A percentile compares a stretch with the other conserved stretches of the same genome.
Evolutionary conservation across 2,329 filamentous ascomycete species (phyloP).

Genomic region (Metarhizium humberi): DNA sequence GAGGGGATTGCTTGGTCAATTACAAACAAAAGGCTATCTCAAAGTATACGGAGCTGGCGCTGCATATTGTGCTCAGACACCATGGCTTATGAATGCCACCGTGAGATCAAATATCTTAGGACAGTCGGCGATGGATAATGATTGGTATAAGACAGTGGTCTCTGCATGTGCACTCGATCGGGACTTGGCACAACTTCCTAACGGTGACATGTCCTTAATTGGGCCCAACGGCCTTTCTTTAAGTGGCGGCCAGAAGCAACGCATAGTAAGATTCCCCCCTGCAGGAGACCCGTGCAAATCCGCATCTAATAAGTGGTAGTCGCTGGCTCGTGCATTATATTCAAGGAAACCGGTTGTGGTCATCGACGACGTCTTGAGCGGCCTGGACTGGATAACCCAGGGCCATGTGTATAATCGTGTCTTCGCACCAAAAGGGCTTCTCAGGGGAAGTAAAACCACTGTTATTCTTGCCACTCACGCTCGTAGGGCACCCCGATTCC

Average conservation of each 20-base stretch:
- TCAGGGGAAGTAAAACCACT: too few relatives aligned
- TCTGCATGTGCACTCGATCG: conserved; percentile 8
- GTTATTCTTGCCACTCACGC: too few relatives aligned
- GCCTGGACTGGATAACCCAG: not conserved
- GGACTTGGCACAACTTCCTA: conserved; percentile 9
- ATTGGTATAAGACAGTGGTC: conserved; percentile 8
- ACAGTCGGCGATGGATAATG: conserved; percentile 3
- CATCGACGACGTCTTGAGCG: not conserved
- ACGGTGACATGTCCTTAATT: conserved; percentile 4
- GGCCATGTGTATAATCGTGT: too few relatives aligned
- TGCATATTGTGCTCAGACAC: conserved; percentile 11
- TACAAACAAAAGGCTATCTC: conserved; percentile 1
- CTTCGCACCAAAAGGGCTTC: too few relatives aligned
- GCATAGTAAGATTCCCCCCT: not conserved
- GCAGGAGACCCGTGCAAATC: not conserved
- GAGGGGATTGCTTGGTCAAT: conserved; percentile 9
- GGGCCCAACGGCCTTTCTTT: not conserved
- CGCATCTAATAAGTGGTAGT: not conserved
- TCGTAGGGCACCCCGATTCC: too few relatives aligned
- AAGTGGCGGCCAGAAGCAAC: not conserved
- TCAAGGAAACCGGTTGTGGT: not conserved
- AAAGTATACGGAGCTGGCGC: not conserved
- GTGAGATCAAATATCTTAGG: conserved; percentile 10
- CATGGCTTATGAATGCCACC: conserved; percentile 10
- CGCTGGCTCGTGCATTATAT: not conserved